Evolutionary conservation across 2,329 filamentous ascomycete species (phyloP).

Genomic region (Aspergillus aculeatinus): DNA sequence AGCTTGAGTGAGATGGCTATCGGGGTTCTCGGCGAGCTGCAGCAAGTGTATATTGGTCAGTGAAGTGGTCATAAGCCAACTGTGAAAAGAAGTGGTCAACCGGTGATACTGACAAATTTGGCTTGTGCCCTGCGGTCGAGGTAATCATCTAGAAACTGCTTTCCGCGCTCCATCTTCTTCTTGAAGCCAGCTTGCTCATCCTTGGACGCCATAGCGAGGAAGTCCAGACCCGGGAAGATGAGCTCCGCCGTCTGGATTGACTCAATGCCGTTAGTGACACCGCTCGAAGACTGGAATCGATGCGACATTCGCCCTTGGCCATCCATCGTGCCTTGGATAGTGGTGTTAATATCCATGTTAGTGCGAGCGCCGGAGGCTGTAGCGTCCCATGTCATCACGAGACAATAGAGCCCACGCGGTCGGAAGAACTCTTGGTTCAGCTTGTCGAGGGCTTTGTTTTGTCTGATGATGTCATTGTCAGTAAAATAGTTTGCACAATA

Average conservation of each 20-base stretch:
- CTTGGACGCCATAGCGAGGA: neutral
- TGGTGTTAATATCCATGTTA: slow-evolving; percentile 3
- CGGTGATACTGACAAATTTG: slow-evolving; percentile 3
- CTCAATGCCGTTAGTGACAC: slow-evolving; percentile 1
- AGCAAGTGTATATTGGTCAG: neutral
- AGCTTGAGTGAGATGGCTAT: slow-evolving; percentile 5
- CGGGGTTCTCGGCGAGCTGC: slow-evolving; percentile 3
- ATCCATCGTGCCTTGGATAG: neutral
- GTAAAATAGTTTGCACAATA: neutral
- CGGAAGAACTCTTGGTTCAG: slow-evolving; percentile 11
- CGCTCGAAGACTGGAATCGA: slow-evolving; percentile 1
- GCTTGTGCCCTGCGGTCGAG: slow-evolving; percentile 6
- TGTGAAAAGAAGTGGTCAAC: neutral
- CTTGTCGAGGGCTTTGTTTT: slow-evolving; percentile 8
- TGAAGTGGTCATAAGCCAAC: neutral
- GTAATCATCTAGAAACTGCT: slow-evolving; percentile 9
- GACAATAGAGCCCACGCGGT: slow-evolving; percentile 9
- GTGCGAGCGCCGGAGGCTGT: neutral
- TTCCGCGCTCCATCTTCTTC: slow-evolving; percentile 2
- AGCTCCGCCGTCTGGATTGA: slow-evolving; percentile 2
- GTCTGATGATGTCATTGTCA: neutral
- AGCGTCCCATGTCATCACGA: slow-evolving; percentile 8
- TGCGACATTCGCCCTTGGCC: neutral
- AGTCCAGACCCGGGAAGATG: slow-evolving; percentile 7
- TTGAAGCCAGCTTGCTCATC: slow-evolving; percentile 3